phyloP scores from a whole-genome alignment of 1,139 yeast genomes.

The Hemisphaericaspora subhashii region DNA sequence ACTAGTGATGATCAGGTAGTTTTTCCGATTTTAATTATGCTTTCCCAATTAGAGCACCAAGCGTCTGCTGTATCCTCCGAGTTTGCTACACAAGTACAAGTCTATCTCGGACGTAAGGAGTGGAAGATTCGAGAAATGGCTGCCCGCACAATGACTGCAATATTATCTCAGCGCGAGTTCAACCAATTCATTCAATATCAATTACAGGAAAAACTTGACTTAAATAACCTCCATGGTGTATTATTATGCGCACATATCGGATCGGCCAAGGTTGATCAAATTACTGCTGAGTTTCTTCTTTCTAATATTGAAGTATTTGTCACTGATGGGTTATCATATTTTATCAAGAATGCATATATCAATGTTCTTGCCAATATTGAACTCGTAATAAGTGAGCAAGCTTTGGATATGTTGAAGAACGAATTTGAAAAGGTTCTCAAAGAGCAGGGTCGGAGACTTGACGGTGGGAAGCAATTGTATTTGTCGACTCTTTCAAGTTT shows the following conservation, averaged over 20 bases:
- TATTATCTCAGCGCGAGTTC: conserved; percentile 21
- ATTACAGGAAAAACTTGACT: conserved; percentile 13
- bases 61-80: background rate
- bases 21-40: conserved; percentile 72
- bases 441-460: conserved; percentile 1
- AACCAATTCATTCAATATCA: conserved; percentile 24
- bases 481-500: conserved; percentile 8
- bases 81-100: background rate
- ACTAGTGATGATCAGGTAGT: conserved; percentile 53
- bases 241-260: conserved; percentile 8
- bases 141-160: conserved; percentile 63
- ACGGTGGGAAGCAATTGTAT: conserved; percentile 13
- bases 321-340: conserved; percentile 4
- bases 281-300: background rate
- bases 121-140: conserved; percentile 92
- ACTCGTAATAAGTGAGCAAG: background rate
- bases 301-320: background rate
- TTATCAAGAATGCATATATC: conserved; percentile 10
- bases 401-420: conserved; percentile 2
- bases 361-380: conserved; percentile 6
- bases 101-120: conserved; percentile 36
- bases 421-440: conserved; percentile 1
- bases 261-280: background rate
- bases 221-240: conserved; percentile 12
- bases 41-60: conserved; percentile 58